Evolutionary conservation across 1,139 yeast genomes (phyloP), one percentile per base, ranked within the genome.

Genomic region (Trichomonascaceae sp.): DNA sequence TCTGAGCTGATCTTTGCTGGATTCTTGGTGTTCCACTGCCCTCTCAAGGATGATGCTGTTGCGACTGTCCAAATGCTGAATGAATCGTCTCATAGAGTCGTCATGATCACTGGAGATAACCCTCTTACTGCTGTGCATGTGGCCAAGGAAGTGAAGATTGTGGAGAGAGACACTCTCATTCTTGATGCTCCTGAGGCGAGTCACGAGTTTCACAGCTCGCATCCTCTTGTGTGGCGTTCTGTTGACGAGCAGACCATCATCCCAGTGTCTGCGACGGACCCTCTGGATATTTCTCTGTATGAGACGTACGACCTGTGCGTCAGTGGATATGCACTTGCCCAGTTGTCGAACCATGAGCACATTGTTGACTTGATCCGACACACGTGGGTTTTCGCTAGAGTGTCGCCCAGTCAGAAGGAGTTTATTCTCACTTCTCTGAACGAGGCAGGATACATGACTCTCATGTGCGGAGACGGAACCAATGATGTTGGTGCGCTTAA

Each of bases 401-500:
- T 92, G 27, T 89, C 98, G 5, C 98, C 99, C 31, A 56, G 78
- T 25, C 98, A 89, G 64, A 92, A 89, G 62, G 98, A 89, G 62
- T 84, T 78, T 46, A 76, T 89, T 48, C 67, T 92, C 51, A 79
- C 77, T 43, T 71, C 84, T 29, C 71, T 84, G 55, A 89, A 89
- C 58, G 78, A 75, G 39, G 73, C 85, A 54, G 97, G 96, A 23
- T 89, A 87, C 60, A 79, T 73, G 51, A 89, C 98, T 23, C 70
- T 92, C 49, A 89, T 89, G 99, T 89, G 98, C 63, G 99, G 99
- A 67, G 99, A 89, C 62, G 99, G 99, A 62, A 89, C 99, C 23
- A 89, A 89, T 56, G 99, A 89, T 66, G 98, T 89, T 37, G 99
- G 99, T 59, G 99, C 99, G 36, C 72, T 89, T 61, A 92, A 89